phyloP scores from a whole-genome alignment of 139 green algal genomes.

The Volvox africanus region DNA sequence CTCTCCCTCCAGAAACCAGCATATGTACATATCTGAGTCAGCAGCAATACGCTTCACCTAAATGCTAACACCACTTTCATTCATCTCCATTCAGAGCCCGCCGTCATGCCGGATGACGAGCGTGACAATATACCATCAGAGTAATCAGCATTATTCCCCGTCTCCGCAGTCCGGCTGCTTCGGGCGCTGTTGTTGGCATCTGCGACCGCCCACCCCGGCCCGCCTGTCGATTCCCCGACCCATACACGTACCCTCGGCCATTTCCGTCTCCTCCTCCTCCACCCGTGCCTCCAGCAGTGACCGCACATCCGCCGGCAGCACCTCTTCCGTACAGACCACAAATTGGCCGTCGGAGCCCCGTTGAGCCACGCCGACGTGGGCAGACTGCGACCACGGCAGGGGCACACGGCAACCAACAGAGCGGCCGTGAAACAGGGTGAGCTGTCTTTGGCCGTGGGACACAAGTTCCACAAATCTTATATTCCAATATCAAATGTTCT shows the following conservation, averaged over 20 bases:
- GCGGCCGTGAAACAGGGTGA: too few species aligned
- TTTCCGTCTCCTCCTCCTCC: slow-evolving; percentile 34
- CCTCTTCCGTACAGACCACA: neutral
- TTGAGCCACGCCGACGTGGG: slow-evolving; percentile 27
- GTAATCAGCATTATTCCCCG: too few species aligned
- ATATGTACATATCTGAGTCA: too few species aligned
- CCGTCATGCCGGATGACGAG: neutral
- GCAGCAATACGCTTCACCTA: too few species aligned
- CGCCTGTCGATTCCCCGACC: neutral
- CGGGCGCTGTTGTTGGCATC: neutral
- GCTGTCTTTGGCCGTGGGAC: too few species aligned
- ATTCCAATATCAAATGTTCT: too few species aligned
- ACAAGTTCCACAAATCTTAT: too few species aligned
- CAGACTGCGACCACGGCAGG: neutral
- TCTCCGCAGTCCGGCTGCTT: neutral
- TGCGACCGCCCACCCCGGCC: neutral
- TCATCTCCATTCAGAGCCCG: neutral
- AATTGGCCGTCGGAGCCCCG: neutral
- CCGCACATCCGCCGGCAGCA: neutral
- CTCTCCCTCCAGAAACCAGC: too few species aligned
- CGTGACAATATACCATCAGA: neutral
- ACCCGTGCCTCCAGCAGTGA: slow-evolving; percentile 8
- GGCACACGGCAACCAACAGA: too few species aligned
- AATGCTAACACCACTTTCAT: neutral
- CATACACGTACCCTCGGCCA: slow-evolving; percentile 2